A percentile compares a stretch with the other conserved stretches of the same genome.
phyloP scores from a whole-genome alignment of 345 rosid species.

The Stellera chamaejasme region DNA sequence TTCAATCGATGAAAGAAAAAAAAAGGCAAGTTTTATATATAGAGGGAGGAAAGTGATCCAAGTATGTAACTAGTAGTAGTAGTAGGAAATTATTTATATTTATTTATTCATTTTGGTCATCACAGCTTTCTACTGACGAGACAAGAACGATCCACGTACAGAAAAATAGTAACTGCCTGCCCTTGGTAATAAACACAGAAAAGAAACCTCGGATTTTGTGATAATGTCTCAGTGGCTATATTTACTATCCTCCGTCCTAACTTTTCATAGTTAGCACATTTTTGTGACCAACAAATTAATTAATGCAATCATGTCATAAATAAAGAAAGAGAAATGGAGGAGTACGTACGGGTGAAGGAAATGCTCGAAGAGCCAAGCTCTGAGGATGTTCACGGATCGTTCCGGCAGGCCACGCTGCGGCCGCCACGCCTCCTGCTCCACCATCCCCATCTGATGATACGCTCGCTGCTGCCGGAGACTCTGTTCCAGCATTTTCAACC shows the following conservation, averaged over 20 bases:
- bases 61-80: slow-evolving; percentile 5
- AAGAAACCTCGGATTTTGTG: slow-evolving; percentile 33
- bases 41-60: slow-evolving; percentile 3
- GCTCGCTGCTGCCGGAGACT: slow-evolving; percentile 87
- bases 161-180: slow-evolving; percentile 29
- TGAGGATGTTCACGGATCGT: slow-evolving; percentile 78
- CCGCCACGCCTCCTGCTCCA: slow-evolving; percentile 98
- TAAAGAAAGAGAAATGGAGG: neutral
- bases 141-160: slow-evolving; percentile 43
- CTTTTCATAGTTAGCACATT: neutral
- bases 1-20: slow-evolving; percentile 1
- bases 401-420: slow-evolving; percentile 98
- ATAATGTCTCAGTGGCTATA: slow-evolving; percentile 14
- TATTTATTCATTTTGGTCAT: slow-evolving; percentile 22
- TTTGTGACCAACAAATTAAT: too few species aligned
- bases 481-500: slow-evolving; percentile 76
- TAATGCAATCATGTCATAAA: neutral
- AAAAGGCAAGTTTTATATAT: neutral
- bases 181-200: slow-evolving; percentile 1
- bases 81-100: too few species aligned
- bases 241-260: neutral
- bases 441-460: slow-evolving; percentile 93
- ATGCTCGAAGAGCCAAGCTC: slow-evolving; percentile 99
- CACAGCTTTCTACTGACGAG: slow-evolving; percentile 48
- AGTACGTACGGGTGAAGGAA: slow-evolving; percentile 95